Evolutionary conservation across 192 early-diverging fungal genomes (phyloP), one percentile per base, ranked within the genome.

Genomic region (Lobulomyces angularis): DNA sequence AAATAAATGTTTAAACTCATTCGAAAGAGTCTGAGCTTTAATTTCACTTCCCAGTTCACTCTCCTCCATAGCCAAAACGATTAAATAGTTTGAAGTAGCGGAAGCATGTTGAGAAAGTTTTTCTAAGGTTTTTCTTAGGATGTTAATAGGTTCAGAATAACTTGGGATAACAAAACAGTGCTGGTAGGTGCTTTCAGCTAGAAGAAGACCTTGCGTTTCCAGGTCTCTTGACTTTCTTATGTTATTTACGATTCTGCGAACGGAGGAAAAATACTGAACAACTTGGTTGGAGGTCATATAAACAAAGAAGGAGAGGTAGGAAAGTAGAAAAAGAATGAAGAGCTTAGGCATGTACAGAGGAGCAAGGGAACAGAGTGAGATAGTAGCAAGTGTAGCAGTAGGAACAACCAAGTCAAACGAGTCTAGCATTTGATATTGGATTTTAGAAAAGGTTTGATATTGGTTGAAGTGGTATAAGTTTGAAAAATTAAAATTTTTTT

Each of bases 11-110:
- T 56, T 49, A 48, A 74, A 84, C 37, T 59, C 45, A 37, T 60
- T 50, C 37, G 69, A 36, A 17, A 84, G 51, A 44, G 35, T 59
- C 21, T 50, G 58, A 14, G 80, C 78, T 50, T 84, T 84, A 20
- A 41, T 37, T 14, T 28, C 50, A 37, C 64, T 38, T 18, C 70
- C 74, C n/a, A 45, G 4, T 47, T 84, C 82, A 27, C 62, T 61
- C 22, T 67, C 78, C 55, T 84, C 82, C 82, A 84, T 84, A 16
- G 82, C 82, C 38, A 39, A 19, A 12, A 39, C 38, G 12, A 39
- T 23, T 12, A 39, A 12, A 39, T 39, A 39, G n/a, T 32, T 32
- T 30, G 12, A 24, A 24, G 12, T 39, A 11, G n/a, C 12, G 12
- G 38, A 11, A 12, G 12, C 32, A 30, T 39, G 38, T 11, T 16